A percentile compares a stretch with the other conserved stretches of the same genome.
Conservation (phyloP, 805 yeast species). For the Candida cerambycidarum region DNA sequence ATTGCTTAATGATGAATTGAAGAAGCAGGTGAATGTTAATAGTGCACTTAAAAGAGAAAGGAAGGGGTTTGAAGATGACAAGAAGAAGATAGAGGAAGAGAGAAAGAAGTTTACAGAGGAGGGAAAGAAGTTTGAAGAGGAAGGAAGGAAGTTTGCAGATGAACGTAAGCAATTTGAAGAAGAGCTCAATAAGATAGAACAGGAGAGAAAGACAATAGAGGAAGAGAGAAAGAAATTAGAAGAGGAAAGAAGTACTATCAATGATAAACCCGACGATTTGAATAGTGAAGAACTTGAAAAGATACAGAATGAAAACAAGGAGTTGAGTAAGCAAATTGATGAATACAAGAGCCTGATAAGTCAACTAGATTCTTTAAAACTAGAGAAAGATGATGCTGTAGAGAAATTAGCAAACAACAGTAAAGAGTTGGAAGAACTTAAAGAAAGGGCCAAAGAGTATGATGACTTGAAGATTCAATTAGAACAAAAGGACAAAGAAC, state of each 20-base stretch:
- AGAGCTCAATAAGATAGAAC: slow-evolving; percentile 9
- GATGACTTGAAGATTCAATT: neutral
- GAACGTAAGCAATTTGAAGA: slow-evolving; percentile 3
- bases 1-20: slow-evolving; percentile 65
- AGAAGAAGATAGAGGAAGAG: slow-evolving; percentile 1
- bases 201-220: neutral
- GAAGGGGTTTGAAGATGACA: slow-evolving; percentile 12
- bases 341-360: neutral
- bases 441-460: neutral
- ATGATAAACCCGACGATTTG: no score
- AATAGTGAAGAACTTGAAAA: slow-evolving; percentile 1
- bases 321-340: slow-evolving; percentile 3
- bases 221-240: neutral
- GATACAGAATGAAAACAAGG: slow-evolving; percentile 1
- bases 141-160: neutral
- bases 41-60: slow-evolving; percentile 18
- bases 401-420: neutral
- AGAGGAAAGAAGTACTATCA: neutral
- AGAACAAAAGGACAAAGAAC: slow-evolving; percentile 1
- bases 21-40: slow-evolving; percentile 40
- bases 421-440: neutral
- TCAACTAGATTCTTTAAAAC: neutral
- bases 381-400: neutral
- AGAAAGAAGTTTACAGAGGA: slow-evolving; percentile 1
- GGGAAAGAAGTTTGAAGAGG: slow-evolving; percentile 3